phyloP scores from a whole-genome alignment of 192 early-diverging fungal species.

The Entrophospora sp. region DNA sequence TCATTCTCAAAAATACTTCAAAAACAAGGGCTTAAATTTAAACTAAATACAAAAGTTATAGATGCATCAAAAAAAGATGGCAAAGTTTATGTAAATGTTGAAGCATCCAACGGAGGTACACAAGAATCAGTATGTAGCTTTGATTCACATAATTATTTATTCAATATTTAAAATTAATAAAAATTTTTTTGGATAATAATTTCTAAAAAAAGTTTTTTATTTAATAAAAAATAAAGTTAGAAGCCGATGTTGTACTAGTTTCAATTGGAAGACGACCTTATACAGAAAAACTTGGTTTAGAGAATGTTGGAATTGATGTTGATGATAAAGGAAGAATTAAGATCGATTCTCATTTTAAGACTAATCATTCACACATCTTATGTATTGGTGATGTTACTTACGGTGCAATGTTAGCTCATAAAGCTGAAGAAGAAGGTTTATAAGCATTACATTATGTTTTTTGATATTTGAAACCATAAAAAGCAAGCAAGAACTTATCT shows the following conservation, averaged over 20 bases:
- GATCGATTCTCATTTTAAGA: conserved; percentile 79
- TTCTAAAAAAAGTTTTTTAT: not conserved
- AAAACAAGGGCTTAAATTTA: conserved; percentile 99
- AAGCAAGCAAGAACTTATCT: too few relatives aligned
- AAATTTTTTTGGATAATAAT: not conserved
- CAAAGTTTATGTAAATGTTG: conserved; percentile 83
- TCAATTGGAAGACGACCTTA: conserved; percentile 92
- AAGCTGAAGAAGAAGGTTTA: conserved; percentile 95
- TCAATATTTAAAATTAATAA: conserved; percentile 7
- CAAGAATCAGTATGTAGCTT: conserved; percentile 60
- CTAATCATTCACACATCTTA: conserved; percentile 77
- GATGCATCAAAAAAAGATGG: conserved; percentile 78
- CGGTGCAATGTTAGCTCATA: conserved; percentile 99
- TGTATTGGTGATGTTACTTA: conserved; percentile 96
- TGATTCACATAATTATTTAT: too few relatives aligned
- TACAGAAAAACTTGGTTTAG: conserved; percentile 86
- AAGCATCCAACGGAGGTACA: conserved; percentile 76
- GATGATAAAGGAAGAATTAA: conserved; percentile 83
- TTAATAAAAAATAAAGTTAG: conserved; percentile 39
- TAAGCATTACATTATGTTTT: not conserved
- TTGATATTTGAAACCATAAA: too few relatives aligned
- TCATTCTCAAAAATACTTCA: conserved; percentile 81
- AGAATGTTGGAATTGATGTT: conserved; percentile 82
- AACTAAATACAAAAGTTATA: conserved; percentile 93
- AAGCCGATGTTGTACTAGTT: conserved; percentile 87